Base-by-base conservation (phyloP, 257 asterid species). In the Primulina tabacum region DNA sequence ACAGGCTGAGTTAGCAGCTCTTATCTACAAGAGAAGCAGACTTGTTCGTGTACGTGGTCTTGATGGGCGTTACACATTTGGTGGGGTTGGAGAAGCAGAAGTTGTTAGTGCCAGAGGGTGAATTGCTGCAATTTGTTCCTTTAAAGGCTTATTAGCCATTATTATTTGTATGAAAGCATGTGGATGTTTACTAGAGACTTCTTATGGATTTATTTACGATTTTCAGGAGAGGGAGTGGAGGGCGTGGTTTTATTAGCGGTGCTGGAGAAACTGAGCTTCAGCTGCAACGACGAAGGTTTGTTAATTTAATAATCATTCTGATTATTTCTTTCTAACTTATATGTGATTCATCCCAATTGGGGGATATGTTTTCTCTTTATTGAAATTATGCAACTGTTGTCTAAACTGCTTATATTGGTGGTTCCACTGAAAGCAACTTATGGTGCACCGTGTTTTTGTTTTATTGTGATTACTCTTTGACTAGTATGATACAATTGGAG, bases 221-320 rank as follows among this genome's bases (percentile, higher is more conserved):
- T 81, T 82, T 80, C 91, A 94, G 99, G 99, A 91, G 97, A 85
- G 99, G 96, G 81, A 89, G 97, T 32, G 97, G 97, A 71, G 99
- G 99, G 30, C 95, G 87, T 71, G 99, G 99, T 71, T 94, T 94
- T 76, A 89, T 91, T 60, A 86, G 99, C 70, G 99, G 99, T 77
- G 96, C 99, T 73, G 99, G 99, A 82, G 99, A 94, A 87, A 89
- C 99, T 57, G 99, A 94, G 83, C 92, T 94, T 82, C 96, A 94
- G 81, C 97, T 94, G 74, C 99, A 94, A 80, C 83, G 96, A 38
- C 87, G 90, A 75, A 90, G 97, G 99, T 91, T 65, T 77, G 80
- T 12, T 79, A 50, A 71, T 14, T 60, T 37, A 33, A 68, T 75
- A 60, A 47, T 63, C 34, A 67, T 28, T 59, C 35, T 50, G 73